Evolutionary conservation across 805 yeast genomes (phyloP).

Genomic region (Ogataea corticis): DNA sequence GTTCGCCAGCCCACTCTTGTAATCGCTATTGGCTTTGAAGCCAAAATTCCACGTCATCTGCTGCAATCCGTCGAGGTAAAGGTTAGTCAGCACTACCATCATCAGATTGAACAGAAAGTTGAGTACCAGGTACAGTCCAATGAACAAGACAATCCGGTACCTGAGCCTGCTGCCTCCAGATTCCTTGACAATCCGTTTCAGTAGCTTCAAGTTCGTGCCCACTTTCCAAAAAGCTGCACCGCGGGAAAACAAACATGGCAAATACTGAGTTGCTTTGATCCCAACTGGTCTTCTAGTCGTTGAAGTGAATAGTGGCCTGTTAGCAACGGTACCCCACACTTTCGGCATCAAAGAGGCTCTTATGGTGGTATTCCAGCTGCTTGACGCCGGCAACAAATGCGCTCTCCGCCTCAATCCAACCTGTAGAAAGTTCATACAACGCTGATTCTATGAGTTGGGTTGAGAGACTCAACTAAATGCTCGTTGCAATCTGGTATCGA

Average conservation of each 20-base stretch:
- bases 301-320: no score
- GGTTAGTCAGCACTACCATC: conserved; percentile 33
- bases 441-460: no score
- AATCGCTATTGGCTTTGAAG: conserved; percentile 29
- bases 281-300: not conserved
- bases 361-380: not conserved
- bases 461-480: no score
- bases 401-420: not conserved
- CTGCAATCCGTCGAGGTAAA: conserved; percentile 32
- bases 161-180: conserved; percentile 45
- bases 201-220: conserved; percentile 29
- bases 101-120: conserved; percentile 36
- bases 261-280: no score
- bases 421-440: not conserved
- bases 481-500: no score
- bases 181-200: conserved; percentile 28
- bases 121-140: conserved; percentile 43
- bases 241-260: no score
- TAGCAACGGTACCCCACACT: no score
- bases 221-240: conserved; percentile 36
- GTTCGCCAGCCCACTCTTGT: conserved; percentile 39
- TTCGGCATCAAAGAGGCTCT: not conserved
- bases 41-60: conserved; percentile 31
- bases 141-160: conserved; percentile 43
- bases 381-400: not conserved